Base-by-base conservation (phyloP, 768 basidiomycete genomes). In the Rhodotorula paludigena region DNA sequence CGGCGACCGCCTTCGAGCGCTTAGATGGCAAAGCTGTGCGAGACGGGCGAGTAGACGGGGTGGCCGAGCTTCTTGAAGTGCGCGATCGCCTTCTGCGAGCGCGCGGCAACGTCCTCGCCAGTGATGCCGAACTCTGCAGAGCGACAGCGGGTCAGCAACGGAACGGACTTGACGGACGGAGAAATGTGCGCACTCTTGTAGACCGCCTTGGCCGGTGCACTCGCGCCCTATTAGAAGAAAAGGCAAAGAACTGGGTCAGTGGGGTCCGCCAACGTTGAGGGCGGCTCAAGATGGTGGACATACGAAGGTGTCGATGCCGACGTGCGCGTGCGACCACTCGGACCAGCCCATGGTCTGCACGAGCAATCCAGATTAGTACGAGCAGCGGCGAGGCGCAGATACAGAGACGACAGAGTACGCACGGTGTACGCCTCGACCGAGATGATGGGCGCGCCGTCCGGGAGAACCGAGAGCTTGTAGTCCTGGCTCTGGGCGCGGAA, bases 121-220 rank as follows among this genome's bases (percentile, higher is more conserved):
- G 90, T 91, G 77, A 92, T 84, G 49, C 89, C 89, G 74, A 90
- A 89, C 79, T 90, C n/a, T n/a, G n/a, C n/a, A n/a, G n/a, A n/a
- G n/a, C n/a, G n/a, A n/a, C n/a, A n/a, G n/a, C n/a, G n/a, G n/a
- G n/a, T n/a, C n/a, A n/a, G n/a, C n/a, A n/a, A n/a, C n/a, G n/a
- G n/a, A n/a, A n/a, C n/a, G n/a, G n/a, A n/a, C n/a, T n/a, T n/a
- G n/a, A n/a, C n/a, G n/a, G n/a, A n/a, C n/a, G n/a, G n/a, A n/a
- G n/a, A n/a, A n/a, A n/a, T n/a, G n/a, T n/a, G n/a, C n/a, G n/a
- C n/a, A n/a, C n/a, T 89, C 81, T 89, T 88, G 78, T 96, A 96
- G 20, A 93, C 88, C 81, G 92, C 84, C 30, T 35, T 44, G 1
- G 39, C 56, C 41, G 35, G 45, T 20, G 60, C 59, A 11, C 20